Conservation (phyloP, 768 basidiomycete species). For the Baorangia bicolor region DNA sequence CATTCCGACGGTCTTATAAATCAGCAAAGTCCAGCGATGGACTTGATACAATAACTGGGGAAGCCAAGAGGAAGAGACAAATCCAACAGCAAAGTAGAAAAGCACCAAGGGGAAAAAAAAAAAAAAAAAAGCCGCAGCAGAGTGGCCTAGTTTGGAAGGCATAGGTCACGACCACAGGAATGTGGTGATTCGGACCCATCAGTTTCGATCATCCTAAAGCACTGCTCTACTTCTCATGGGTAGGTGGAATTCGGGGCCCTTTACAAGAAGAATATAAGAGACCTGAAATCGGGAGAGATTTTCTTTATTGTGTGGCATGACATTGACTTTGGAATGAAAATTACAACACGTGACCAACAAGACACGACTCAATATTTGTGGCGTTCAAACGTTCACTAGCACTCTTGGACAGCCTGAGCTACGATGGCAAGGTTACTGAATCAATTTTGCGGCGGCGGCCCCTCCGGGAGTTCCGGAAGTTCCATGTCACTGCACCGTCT, state of each 20-base stretch:
- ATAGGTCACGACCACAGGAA: not conserved
- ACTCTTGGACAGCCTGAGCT: too few species aligned
- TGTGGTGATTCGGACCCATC: not conserved
- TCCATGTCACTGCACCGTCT: too few species aligned
- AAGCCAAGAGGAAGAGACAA: not conserved
- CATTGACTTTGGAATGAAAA: too few species aligned
- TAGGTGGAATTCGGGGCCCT: not conserved
- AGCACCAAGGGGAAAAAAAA: not conserved
- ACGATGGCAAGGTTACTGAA: not conserved
- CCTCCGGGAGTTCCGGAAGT: too few species aligned
- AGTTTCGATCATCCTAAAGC: not conserved
- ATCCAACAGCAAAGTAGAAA: not conserved
- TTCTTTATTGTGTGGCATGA: too few species aligned
- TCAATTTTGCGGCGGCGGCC: not conserved
- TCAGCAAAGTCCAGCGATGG: not conserved
- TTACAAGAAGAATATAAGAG: too few species aligned
- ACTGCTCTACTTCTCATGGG: not conserved
- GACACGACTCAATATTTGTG: too few species aligned
- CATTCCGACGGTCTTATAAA: too few species aligned
- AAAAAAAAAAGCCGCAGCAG: not conserved
- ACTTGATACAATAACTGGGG: not conserved
- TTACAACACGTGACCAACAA: too few species aligned
- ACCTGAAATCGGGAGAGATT: not conserved
- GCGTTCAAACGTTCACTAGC: too few species aligned
- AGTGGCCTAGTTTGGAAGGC: not conserved